phyloP scores from a whole-genome alignment of 2,329 filamentous ascomycete species.

The Zasmidium citrigriseum region DNA sequence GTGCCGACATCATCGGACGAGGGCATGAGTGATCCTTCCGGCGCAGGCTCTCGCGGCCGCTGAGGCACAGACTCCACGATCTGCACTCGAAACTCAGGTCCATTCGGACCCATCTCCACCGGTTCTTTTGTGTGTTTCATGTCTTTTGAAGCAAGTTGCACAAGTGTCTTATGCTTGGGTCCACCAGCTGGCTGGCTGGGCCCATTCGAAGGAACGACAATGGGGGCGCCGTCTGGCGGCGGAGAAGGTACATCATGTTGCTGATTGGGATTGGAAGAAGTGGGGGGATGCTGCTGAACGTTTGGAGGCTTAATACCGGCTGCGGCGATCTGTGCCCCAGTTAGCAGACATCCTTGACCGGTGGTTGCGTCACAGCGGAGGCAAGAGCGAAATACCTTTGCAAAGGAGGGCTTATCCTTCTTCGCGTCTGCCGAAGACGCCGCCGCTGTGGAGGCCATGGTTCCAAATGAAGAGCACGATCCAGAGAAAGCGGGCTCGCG shows the following conservation, averaged over 20 bases:
- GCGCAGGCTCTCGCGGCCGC: slow-evolving; percentile 13
- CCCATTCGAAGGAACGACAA: slow-evolving; percentile 19
- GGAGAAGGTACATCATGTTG: slow-evolving; percentile 23
- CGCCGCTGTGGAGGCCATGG: slow-evolving; percentile 33
- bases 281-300: slow-evolving; percentile 21
- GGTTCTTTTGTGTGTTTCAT: slow-evolving; percentile 13
- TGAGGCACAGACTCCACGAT: slow-evolving; percentile 24
- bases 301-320: slow-evolving; percentile 31
- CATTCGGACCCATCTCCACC: slow-evolving; percentile 10
- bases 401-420: slow-evolving; percentile 38
- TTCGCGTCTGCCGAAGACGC: slow-evolving; percentile 26
- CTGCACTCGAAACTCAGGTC: slow-evolving; percentile 27
- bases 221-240: slow-evolving; percentile 21
- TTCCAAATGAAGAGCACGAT: slow-evolving; percentile 23
- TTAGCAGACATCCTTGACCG: slow-evolving; percentile 10
- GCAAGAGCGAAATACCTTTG: slow-evolving; percentile 34
- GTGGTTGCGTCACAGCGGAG: slow-evolving; percentile 4
- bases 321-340: slow-evolving; percentile 31
- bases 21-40: slow-evolving; percentile 27
- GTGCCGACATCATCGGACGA: slow-evolving; percentile 45
- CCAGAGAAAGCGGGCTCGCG: slow-evolving; percentile 13
- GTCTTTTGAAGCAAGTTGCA: slow-evolving; percentile 20
- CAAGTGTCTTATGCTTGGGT: slow-evolving; percentile 25
- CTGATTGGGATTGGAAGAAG: slow-evolving; percentile 10
- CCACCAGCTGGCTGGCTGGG: slow-evolving; percentile 7